Base-by-base conservation (phyloP, 225 moss, liverwort and hornwort species). In the Physcomitrellopsis africana region DNA sequence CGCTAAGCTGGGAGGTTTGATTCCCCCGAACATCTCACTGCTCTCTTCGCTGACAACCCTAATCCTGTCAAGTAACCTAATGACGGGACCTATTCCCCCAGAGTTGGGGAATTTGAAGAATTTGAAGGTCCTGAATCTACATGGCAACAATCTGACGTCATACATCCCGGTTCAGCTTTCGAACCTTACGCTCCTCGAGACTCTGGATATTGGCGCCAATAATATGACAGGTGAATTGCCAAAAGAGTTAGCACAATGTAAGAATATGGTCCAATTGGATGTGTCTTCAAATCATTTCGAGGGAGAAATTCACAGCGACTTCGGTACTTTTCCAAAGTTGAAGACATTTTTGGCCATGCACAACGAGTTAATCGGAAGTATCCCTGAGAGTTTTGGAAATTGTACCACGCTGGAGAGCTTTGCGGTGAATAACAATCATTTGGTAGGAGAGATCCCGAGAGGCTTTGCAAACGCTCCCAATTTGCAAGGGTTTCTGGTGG, bases 311-410 rank as follows among this genome's bases (percentile, higher is more conserved):
- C 46, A 79, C 10, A 4, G 76, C 5, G 48, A 42, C 15, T 82
- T 85, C 37, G 82, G 85, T 10, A 69, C 46, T 14, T 72, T 85
- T 51, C 60, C 11, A 16, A 79, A 76, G 69, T 42, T 82, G 70
- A 61, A 69, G 8, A 9, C 0, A 53, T 84, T 81, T 45, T 65
- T 77, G 52, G 77, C 48, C 61, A 78, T 66, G 77, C 15, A 3
- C 9, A 85, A 82, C 24, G 19, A 44, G 23, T 68, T 85, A 46
- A 82, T 65, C 1, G 82, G 86, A 18, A 56, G 0, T 19, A 86
- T 82, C 20, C 86, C 86, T 11, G 70, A 69, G 17, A 77, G 76
- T n/a, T 80, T 80, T 7, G 77, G 86, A 41, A 86, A 86, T 62
- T 86, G 80, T 76, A 24, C 72, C 22, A n/a, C 29, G 11, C 77